These are phyloP conservation scores for Coemansia sp. DNA, from an alignment of 192 early-diverging fungal genomes.

Conservation along the genomic window DNA sequence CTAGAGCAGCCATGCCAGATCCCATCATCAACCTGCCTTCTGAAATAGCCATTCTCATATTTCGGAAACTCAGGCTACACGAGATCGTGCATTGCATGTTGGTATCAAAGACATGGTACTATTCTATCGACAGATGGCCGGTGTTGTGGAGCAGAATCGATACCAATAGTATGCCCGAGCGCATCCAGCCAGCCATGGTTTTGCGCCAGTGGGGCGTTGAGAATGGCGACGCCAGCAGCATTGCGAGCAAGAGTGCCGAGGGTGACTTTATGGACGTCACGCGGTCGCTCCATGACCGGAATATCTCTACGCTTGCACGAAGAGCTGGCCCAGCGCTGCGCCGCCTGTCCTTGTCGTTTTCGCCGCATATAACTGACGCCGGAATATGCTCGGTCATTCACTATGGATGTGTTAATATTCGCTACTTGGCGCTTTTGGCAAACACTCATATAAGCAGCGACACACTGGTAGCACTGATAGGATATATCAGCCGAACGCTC, in stretches of 20 bases:
- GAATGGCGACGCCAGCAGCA: background rate
- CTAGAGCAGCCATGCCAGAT: conserved; percentile 21
- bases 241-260: background rate
- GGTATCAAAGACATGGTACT: conserved; percentile 38
- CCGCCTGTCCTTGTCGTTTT: conserved; percentile 21
- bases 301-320: conserved; percentile 21
- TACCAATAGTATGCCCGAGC: conserved; percentile 3
- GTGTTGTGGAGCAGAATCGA: conserved; percentile 39
- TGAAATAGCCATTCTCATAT: conserved; percentile 28
- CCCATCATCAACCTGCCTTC: conserved; percentile 22
- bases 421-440: conserved; percentile 28
- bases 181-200: background rate
- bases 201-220: background rate
- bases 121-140: conserved; percentile 18
- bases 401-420: conserved; percentile 30
- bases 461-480: conserved; percentile 12
- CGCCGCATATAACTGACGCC: conserved; percentile 19
- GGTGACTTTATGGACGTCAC: background rate
- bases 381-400: conserved; percentile 20
- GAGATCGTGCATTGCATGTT: conserved; percentile 33
- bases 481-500: conserved; percentile 3
- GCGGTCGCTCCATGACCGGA: conserved; percentile 13
- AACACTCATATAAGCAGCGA: conserved; percentile 19
- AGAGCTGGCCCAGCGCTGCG: conserved; percentile 35
- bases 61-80: conserved; percentile 28